Conservation (phyloP, 495 filamentous ascomycete species). For the Xylaria nigripes region DNA sequence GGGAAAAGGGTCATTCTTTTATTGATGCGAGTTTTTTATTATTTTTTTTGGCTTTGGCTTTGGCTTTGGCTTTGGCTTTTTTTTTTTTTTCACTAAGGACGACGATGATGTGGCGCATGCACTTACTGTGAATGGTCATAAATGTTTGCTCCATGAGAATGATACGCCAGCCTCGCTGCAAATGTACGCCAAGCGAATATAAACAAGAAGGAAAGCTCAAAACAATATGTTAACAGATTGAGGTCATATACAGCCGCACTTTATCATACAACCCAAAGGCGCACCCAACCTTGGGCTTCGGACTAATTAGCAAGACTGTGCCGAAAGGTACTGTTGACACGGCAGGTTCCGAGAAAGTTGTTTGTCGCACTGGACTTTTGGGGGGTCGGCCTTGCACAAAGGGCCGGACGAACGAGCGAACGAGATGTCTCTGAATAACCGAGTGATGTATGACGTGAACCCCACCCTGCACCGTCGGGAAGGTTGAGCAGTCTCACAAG, state of each 20-base stretch:
- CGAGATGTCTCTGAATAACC: slow-evolving; percentile 30
- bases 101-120: slow-evolving; percentile 11
- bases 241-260: slow-evolving; percentile 19
- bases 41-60: no score
- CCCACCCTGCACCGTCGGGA: slow-evolving; percentile 34
- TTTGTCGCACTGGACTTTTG: slow-evolving; percentile 18
- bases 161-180: slow-evolving; percentile 20
- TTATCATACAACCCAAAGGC: slow-evolving; percentile 20
- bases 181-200: slow-evolving; percentile 21
- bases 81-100: slow-evolving; percentile 2
- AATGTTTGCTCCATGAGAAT: slow-evolving; percentile 79
- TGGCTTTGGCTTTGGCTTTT: no score
- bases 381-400: slow-evolving; percentile 24
- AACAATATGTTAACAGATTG: slow-evolving; percentile 20
- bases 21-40: not conserved
- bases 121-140: slow-evolving; percentile 85
- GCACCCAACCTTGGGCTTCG: not conserved
- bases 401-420: slow-evolving; percentile 21
- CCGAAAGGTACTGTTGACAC: slow-evolving; percentile 21
- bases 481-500: slow-evolving; percentile 22
- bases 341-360: slow-evolving; percentile 24
- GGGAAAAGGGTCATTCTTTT: slow-evolving; percentile 7
- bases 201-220: slow-evolving; percentile 12
- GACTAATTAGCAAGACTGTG: slow-evolving; percentile 13
- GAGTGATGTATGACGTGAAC: slow-evolving; percentile 38